Evolutionary conservation across 257 asterid species (phyloP).

Genomic region (Scutellaria baicalensis): DNA sequence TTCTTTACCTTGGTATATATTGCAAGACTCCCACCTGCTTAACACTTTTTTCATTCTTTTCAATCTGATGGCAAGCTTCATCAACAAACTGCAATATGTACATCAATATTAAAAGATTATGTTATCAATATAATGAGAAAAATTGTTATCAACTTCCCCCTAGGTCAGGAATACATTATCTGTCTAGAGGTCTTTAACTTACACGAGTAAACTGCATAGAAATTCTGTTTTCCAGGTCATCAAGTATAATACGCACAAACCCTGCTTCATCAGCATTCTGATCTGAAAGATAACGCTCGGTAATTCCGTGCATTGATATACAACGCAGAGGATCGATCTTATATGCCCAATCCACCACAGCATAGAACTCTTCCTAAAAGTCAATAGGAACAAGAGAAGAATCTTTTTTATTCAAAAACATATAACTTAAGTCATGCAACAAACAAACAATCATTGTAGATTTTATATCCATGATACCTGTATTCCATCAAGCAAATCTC

Average conservation of each 20-base stretch:
- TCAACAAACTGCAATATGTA: conserved; percentile 71
- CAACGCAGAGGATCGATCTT: conserved; percentile 94
- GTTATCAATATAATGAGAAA: conserved; percentile 16
- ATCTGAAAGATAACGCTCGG: conserved; percentile 87
- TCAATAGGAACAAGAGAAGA: conserved; percentile 4
- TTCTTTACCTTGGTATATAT: conserved; percentile 75
- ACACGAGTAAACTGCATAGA: conserved; percentile 77
- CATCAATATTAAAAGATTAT: not conserved
- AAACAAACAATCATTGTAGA: conserved; percentile 8
- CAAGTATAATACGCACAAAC: conserved; percentile 82
- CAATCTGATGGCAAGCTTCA: conserved; percentile 95
- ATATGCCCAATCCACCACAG: conserved; percentile 96
- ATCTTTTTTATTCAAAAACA: not conserved
- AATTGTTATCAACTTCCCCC: not conserved
- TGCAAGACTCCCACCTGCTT: conserved; percentile 82
- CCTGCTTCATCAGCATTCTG: conserved; percentile 94
- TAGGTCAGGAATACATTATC: not conserved
- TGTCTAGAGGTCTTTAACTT: conserved; percentile 25
- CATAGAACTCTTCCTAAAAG: conserved; percentile 84
- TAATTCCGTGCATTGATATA: conserved; percentile 96
- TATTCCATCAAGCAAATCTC: conserved; percentile 91
- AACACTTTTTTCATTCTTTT: conserved; percentile 74
- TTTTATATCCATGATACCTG: conserved; percentile 41
- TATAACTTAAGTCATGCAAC: not conserved
- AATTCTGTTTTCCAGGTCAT: conserved; percentile 86